Evolutionary conservation across 1,284 basidiomycete genomes (phyloP).

Genomic region (Schizophyllum commune): DNA sequence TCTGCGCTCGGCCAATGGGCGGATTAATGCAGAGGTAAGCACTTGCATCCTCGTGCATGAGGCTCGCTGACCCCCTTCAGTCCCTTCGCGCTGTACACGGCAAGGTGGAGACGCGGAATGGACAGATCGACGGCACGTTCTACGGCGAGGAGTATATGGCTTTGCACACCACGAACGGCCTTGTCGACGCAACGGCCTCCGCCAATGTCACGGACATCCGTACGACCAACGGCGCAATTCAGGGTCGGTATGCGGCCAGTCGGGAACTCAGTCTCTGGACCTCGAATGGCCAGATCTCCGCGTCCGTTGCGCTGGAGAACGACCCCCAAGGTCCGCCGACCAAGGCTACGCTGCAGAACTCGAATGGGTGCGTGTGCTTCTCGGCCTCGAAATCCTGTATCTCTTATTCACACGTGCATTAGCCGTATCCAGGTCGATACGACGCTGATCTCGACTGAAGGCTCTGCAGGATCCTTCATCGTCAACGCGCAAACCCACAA

Average conservation of each 20-base stretch:
- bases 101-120: too few relatives aligned
- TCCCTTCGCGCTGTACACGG: too few relatives aligned
- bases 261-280: slow-evolving; percentile 29
- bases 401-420: too few relatives aligned
- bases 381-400: too few relatives aligned
- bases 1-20: too few relatives aligned
- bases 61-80: too few relatives aligned
- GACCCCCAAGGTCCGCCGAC: slow-evolving; percentile 15
- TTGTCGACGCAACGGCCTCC: slow-evolving; percentile 19
- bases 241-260: slow-evolving; percentile 32
- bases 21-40: too few relatives aligned
- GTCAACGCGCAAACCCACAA: slow-evolving; percentile 1
- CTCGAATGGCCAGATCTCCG: slow-evolving; percentile 27
- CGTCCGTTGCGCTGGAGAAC: slow-evolving; percentile 26
- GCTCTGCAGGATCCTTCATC: slow-evolving; percentile 2
- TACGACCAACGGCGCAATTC: slow-evolving; percentile 28
- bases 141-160: too few relatives aligned
- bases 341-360: slow-evolving; percentile 20
- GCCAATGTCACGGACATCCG: slow-evolving; percentile 22
- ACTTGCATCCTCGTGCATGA: too few relatives aligned
- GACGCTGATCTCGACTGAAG: slow-evolving; percentile 1
- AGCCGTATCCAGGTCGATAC: slow-evolving; percentile 3
- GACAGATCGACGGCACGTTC: too few relatives aligned
- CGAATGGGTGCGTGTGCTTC: slow-evolving; percentile 33
- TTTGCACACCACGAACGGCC: too few relatives aligned